Percentiles rank a stretch among this genome's conserved stretches.
Evolutionary conservation across 805 yeast genomes (phyloP).

Genomic region (Sungouiozyma ichnusensis): DNA sequence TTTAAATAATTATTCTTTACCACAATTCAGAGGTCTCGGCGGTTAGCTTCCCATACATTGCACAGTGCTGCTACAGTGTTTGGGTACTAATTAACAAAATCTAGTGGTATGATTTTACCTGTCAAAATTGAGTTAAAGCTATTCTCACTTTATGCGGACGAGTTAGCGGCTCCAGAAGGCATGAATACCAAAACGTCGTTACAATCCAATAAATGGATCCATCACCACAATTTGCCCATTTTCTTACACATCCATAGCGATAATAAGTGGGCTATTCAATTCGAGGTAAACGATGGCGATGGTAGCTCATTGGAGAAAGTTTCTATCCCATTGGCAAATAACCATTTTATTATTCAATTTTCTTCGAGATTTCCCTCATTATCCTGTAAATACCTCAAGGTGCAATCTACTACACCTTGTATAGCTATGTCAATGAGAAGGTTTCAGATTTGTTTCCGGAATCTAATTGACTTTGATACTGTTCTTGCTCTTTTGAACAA

Average conservation of each 20-base stretch:
- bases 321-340: not conserved
- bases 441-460: constrained; percentile 18
- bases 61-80: too few relatives aligned
- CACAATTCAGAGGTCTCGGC: not conserved
- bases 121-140: not conserved
- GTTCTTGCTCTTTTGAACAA: constrained; percentile 2
- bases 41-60: not conserved
- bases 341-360: constrained; percentile 10
- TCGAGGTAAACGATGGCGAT: not conserved
- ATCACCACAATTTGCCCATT: too few relatives aligned
- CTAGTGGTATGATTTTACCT: too few relatives aligned
- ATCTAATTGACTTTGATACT: constrained; percentile 9
- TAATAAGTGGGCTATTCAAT: not conserved
- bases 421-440: constrained; percentile 8
- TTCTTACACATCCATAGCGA: not conserved
- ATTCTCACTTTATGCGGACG: not conserved
- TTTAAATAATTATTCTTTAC: not conserved
- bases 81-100: too few relatives aligned
- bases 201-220: constrained; percentile 2
- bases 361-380: constrained; percentile 18
- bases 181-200: not conserved
- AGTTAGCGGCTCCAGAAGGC: not conserved
- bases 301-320: not conserved
- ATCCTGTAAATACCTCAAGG: constrained; percentile 20
- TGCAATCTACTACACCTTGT: not conserved